These are phyloP conservation scores for Aureobasidium sp. DNA, from an alignment of 2,329 filamentous ascomycete genomes.

Conservation along the genomic window DNA sequence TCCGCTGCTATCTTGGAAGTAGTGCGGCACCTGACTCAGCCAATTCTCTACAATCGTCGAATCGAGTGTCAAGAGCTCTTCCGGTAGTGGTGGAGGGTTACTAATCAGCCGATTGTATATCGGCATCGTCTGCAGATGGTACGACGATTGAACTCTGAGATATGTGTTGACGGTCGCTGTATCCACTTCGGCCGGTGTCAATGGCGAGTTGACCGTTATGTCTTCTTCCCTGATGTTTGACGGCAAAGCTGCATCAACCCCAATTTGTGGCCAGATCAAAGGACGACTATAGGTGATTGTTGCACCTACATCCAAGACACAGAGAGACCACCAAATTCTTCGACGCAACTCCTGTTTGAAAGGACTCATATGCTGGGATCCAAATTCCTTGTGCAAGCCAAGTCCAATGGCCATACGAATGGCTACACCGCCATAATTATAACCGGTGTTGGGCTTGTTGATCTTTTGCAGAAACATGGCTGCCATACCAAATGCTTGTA, in stretches of 20 bases:
- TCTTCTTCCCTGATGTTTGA: constrained; percentile 8
- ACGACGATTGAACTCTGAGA: constrained; percentile 38
- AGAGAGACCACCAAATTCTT: constrained; percentile 33
- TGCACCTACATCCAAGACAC: constrained; percentile 44
- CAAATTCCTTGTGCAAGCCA: constrained; percentile 45
- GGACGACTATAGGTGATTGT: constrained; percentile 45
- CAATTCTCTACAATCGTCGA: constrained; percentile 22
- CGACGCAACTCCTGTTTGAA: constrained; percentile 30
- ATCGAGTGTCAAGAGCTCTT: constrained; percentile 37
- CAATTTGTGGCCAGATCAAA: constrained; percentile 38
- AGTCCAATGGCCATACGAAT: constrained; percentile 44
- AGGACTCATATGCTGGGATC: constrained; percentile 39
- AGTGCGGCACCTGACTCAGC: constrained; percentile 34
- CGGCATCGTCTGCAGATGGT: constrained; percentile 39
- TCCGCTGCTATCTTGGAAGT: constrained; percentile 30
- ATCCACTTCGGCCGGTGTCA: not conserved
- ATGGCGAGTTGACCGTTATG: not conserved
- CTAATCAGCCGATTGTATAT: constrained; percentile 43
- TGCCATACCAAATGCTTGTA: constrained; percentile 41
- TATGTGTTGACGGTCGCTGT: constrained; percentile 37
- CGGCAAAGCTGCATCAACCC: constrained; percentile 32
- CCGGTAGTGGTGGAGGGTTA: constrained; percentile 35
- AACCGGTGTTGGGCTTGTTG: constrained; percentile 45
- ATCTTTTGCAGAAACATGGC: constrained; percentile 46
- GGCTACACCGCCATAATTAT: constrained; percentile 44